These are phyloP conservation scores for Themeda triandra DNA, from an alignment of 176 grass and related monocot species.

Conservation along the genomic window DNA sequence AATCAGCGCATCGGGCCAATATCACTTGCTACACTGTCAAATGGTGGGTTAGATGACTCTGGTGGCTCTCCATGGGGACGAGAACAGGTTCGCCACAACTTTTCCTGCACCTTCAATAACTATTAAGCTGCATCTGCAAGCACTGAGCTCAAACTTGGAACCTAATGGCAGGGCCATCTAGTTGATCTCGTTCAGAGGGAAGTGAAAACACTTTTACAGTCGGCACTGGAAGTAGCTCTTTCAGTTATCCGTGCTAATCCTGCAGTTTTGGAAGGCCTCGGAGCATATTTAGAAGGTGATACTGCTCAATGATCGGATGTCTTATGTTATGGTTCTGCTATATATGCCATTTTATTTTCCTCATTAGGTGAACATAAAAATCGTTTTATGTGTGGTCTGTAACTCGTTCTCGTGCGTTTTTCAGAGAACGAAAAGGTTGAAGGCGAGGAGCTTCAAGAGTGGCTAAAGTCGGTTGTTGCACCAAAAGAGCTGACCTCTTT, in stretches of 20 bases:
- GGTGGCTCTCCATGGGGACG: slow-evolving; percentile 80
- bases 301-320: not conserved
- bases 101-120: slow-evolving; percentile 15
- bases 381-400: not conserved
- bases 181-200: slow-evolving; percentile 91
- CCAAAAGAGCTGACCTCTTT: slow-evolving; percentile 73
- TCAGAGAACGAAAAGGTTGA: slow-evolving; percentile 98
- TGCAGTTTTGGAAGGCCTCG: slow-evolving; percentile 84
- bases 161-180: slow-evolving; percentile 65
- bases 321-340: not conserved
- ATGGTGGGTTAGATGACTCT: slow-evolving; percentile 89
- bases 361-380: slow-evolving; percentile 1
- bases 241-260: slow-evolving; percentile 91
- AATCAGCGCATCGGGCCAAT: slow-evolving; percentile 80
- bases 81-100: slow-evolving; percentile 71
- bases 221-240: slow-evolving; percentile 90
- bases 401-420: slow-evolving; percentile 9
- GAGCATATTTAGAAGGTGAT: slow-evolving; percentile 97
- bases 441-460: slow-evolving; percentile 94
- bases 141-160: slow-evolving; percentile 27
- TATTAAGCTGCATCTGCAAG: not conserved
- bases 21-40: slow-evolving; percentile 81
- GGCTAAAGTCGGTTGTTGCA: slow-evolving; percentile 91
- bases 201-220: slow-evolving; percentile 84
- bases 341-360: slow-evolving; percentile 10